phyloP scores from a whole-genome alignment of 176 grass and related monocot species.

The bread wheat (Triticum aestivum) region IWGSC_CS_RefSeq_v2.1 NC_057804.1:315300087-315300586 shows the following conservation, averaged over 20 bases:
- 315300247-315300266: constrained; percentile 5
- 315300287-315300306: background rate
- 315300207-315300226: constrained; percentile 40
- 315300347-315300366: background rate
- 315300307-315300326: constrained; percentile 7
- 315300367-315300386: constrained; percentile 14
- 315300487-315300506: background rate
- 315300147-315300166: constrained; percentile 58
- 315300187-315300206: constrained; percentile 73
- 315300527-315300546: background rate
- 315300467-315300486: background rate
- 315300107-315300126: constrained; percentile 53
- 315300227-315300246: constrained; percentile 9
- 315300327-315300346: background rate
- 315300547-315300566: background rate
- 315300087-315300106: constrained; percentile 11
- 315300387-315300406: constrained; percentile 6
- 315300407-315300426: background rate
- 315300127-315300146: constrained; percentile 85
- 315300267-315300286: background rate
- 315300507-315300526: background rate
- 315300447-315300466: background rate
- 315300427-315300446: background rate
- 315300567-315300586: background rate
- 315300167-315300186: constrained; percentile 72